Evolutionary conservation across 2,329 filamentous ascomycete genomes (phyloP).

Genomic region (Hypoxylon sp.): DNA sequence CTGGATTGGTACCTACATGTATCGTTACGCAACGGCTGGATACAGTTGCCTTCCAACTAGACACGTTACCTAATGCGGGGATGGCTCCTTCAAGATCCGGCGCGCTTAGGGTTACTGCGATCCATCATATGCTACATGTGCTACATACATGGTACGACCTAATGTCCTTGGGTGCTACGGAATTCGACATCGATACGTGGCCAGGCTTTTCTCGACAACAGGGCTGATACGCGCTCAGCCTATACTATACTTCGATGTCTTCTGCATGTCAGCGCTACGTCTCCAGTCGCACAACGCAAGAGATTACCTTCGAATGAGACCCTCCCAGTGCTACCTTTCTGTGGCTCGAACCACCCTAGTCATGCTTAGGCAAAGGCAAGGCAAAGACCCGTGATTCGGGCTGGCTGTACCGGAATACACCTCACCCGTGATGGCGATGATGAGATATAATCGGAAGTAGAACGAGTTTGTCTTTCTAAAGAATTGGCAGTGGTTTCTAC

Average conservation of each 20-base stretch:
- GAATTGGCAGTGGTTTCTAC: background rate
- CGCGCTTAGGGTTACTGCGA: slow-evolving; percentile 25
- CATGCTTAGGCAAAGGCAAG: background rate
- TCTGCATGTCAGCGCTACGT: slow-evolving; percentile 31
- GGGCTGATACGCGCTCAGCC: slow-evolving; percentile 23
- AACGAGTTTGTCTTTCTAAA: background rate
- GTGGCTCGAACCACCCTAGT: slow-evolving; percentile 31
- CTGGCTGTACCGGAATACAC: slow-evolving; percentile 12
- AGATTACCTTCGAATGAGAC: slow-evolving; percentile 13
- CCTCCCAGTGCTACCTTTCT: slow-evolving; percentile 23
- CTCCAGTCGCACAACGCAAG: slow-evolving; percentile 13
- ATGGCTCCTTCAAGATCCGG: slow-evolving; percentile 4
- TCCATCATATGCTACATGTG: too few relatives aligned
- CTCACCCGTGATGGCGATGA: background rate
- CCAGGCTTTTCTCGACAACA: slow-evolving; percentile 15
- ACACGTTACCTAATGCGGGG: slow-evolving; percentile 11
- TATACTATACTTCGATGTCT: slow-evolving; percentile 21
- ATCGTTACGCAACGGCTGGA: background rate
- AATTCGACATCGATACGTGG: slow-evolving; percentile 12
- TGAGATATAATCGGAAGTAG: slow-evolving; percentile 3
- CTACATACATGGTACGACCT: slow-evolving; percentile 27
- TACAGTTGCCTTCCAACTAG: slow-evolving; percentile 11
- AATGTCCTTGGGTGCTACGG: slow-evolving; percentile 4
- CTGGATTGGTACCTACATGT: background rate
- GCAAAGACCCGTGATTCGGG: slow-evolving; percentile 11